Base-by-base conservation (phyloP, 495 filamentous ascomycete genomes). In the Bryoglossum gracile region DNA sequence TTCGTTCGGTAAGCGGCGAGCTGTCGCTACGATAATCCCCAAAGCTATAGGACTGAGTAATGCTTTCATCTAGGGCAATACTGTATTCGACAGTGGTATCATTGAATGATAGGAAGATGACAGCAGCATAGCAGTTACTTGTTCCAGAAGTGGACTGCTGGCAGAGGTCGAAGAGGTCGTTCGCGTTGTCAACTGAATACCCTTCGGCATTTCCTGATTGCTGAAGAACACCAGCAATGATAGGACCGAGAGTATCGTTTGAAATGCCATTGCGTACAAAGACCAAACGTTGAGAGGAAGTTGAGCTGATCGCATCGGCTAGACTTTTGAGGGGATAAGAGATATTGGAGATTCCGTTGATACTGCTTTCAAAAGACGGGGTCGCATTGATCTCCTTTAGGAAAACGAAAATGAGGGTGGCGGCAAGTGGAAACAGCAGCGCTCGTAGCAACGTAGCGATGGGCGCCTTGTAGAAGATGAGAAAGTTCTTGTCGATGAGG, bases 61-160 rank as follows among this genome's bases (percentile, higher is more conserved):
- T 11, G 13, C 37, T 37, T 11, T 25, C 33, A 38, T 58, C 51
- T 9, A 58, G 36, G 1, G 51, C 55, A 19, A 58, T 54, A 25
- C 4, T 42, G 30, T 58, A 58, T 25, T 58, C 45, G 14, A 54
- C 37, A 30, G 34, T 42, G 11, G 55, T 57, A 3, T 54, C 43
- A 30, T 58, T 58, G 16, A 38, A 54, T 2, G 43, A 23, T 5
- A 21, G 18, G 36, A 54, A 58, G 3, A 58, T 24, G 4, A 58
- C 37, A 18, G 55, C 50, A 0, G 55, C 55, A 42, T 42, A 58
- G 43, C 55, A 58, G 18, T 58, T 40, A 30, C 55, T 58, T 18
- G 16, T 4, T 17, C 50, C 55, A 21, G 28, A 3, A 8, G 48
- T 8, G 17, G 41, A 32, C 43, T 54, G 55, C 16, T 48, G 30